Evolutionary conservation across 2,329 filamentous ascomycete species (phyloP).

Genomic region (Akanthomyces lecanii): DNA sequence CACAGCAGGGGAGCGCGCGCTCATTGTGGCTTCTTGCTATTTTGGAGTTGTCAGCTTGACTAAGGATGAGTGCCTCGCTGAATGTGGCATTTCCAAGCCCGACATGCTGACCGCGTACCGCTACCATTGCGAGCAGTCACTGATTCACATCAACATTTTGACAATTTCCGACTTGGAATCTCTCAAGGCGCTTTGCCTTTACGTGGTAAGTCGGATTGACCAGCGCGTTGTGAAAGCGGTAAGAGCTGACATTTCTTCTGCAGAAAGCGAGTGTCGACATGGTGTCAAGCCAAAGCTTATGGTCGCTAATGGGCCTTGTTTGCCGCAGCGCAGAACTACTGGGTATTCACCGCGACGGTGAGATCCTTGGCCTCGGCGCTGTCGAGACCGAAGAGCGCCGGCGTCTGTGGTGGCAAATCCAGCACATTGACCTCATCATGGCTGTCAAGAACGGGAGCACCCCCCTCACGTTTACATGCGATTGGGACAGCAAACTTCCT

Average conservation of each 20-base stretch:
- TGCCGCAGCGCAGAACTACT: conserved; percentile 19
- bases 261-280: neutral
- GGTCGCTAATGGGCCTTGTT: conserved; percentile 15
- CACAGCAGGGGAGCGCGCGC: neutral
- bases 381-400: conserved; percentile 20
- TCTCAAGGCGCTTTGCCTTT: neutral
- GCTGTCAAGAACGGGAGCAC: conserved; percentile 17
- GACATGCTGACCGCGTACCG: neutral
- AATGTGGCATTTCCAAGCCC: neutral
- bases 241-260: neutral
- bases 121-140: neutral
- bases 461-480: conserved; percentile 10
- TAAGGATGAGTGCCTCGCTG: neutral
- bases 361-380: conserved; percentile 11
- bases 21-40: neutral
- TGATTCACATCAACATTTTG: neutral
- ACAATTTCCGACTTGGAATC: neutral
- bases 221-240: neutral
- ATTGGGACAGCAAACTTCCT: conserved; percentile 17
- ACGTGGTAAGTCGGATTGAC: neutral
- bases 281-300: neutral
- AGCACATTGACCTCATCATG: conserved; percentile 17
- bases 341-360: conserved; percentile 21
- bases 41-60: neutral
- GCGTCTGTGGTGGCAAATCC: conserved; percentile 22